Evolutionary conservation across 768 basidiomycete genomes (phyloP), one percentile per base, ranked within the genome.

Genomic region (Collybia nuda): DNA sequence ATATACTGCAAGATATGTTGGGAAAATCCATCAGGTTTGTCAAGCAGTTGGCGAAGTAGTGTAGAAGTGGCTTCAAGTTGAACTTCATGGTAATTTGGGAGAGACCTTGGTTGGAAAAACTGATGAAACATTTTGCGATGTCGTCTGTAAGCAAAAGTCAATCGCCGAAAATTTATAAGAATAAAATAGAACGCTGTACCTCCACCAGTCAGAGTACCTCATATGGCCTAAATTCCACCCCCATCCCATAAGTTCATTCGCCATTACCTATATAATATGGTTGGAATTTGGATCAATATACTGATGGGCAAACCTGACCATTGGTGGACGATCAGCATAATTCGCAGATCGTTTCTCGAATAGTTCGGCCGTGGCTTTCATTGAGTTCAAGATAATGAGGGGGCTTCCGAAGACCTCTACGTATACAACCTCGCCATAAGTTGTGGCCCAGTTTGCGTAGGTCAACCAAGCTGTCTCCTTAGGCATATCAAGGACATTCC

Each of bases 401-500:
- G 62, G 57, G 22, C 67, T 62, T 67, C 32, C 32, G 32, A 32
- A 32, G 32, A 32, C 32, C 14, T 32, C 32, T 14, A 11, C 32
- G 9, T 32, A 32, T 2, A 32, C 32, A 14, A 32, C 32, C 5
- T 32, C 32, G 14, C 32, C 32, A 11, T 6, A 32, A 4, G 32
- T 32, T 11, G 32, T 11, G 14, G 32, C 32, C 32, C 32, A 73
- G 22, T 70, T 52, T 1, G 63, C 11, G 46, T 70, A 73, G n/a
- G 64, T 57, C 51, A 73, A 46, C 71, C 71, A 75, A 15, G 61
- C 60, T 18, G 64, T 69, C 36, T 59, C 44, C 19, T 61, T 64
- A 21, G 71, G 72, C 60, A 71, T 61, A 23, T 75, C 69, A 1
- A 66, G 57, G 12, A 74, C 48, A 51, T 75, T 74, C 1, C 72